Percentiles rank a stretch among this genome's conserved stretches.
Conservation (phyloP, 371 early-diverging fungal species). For the Mucor piriformis region DNA sequence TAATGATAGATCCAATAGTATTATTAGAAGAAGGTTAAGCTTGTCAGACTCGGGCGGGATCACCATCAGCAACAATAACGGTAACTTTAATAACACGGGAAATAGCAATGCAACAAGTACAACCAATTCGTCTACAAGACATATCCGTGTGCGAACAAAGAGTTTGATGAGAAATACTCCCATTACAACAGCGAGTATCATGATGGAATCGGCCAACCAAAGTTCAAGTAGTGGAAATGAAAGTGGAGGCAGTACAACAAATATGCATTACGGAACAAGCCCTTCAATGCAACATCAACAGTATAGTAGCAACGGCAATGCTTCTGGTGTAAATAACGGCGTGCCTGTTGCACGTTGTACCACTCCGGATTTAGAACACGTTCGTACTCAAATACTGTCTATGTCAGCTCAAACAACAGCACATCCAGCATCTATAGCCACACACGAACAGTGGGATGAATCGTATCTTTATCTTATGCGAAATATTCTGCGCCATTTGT, state of each 20-base stretch:
- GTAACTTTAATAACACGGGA: not conserved
- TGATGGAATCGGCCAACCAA: constrained; percentile 4
- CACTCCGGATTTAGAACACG: constrained; percentile 17
- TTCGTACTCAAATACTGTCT: constrained; percentile 5
- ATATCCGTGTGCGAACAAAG: constrained; percentile 36
- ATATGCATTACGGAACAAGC: constrained; percentile 1
- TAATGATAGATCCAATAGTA: constrained; percentile 16
- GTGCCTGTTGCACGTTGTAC: not conserved
- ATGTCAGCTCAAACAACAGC: not conserved
- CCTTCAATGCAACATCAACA: constrained; percentile 16
- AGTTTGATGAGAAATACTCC: constrained; percentile 48
- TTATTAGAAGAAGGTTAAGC: constrained; percentile 20
- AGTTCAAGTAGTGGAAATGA: constrained; percentile 10
- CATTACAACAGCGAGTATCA: constrained; percentile 20
- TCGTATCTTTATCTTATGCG: constrained; percentile 20
- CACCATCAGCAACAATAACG: not conserved
- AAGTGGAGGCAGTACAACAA: constrained; percentile 1
- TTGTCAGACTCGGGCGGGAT: constrained; percentile 8
- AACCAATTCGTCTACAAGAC: constrained; percentile 9
- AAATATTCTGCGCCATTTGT: constrained; percentile 17
- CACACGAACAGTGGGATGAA: constrained; percentile 23
- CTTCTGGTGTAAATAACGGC: not conserved
- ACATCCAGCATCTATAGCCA: constrained; percentile 4
- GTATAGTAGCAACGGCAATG: not conserved
- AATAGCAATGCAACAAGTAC: constrained; percentile 1